Percentiles rank a stretch among this genome's conserved stretches.
These are phyloP conservation scores for Aspergillus kassunensis DNA, from an alignment of 495 filamentous ascomycete genomes.

Conservation along the genomic window DNA sequence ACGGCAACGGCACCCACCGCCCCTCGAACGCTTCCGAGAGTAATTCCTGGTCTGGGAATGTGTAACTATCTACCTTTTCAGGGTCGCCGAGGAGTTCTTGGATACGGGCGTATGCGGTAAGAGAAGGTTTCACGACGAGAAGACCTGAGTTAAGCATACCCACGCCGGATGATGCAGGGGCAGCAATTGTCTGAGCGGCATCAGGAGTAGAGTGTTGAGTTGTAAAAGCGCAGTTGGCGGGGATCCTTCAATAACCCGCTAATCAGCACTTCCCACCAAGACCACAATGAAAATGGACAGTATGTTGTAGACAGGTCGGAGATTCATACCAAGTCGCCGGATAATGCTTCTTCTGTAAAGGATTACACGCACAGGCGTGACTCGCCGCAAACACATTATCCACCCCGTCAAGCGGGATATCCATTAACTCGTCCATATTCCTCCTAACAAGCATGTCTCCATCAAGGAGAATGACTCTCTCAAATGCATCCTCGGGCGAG, in stretches of 20 bases:
- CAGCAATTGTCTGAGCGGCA: constrained; percentile 52
- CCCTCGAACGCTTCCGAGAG: constrained; percentile 61
- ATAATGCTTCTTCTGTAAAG: constrained; percentile 69
- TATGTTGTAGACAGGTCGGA: no score
- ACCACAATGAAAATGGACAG: no score
- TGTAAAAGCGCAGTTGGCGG: constrained; percentile 72
- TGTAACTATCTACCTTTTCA: constrained; percentile 45
- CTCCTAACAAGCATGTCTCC: constrained; percentile 73
- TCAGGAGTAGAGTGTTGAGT: constrained; percentile 58
- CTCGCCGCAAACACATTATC: constrained; percentile 64
- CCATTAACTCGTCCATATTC: constrained; percentile 89
- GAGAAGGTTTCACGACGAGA: constrained; percentile 64
- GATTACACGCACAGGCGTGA: constrained; percentile 82
- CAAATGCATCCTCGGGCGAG: constrained; percentile 61
- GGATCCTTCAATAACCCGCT: no score
- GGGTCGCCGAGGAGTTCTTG: constrained; percentile 28
- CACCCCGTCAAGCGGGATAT: constrained; percentile 60
- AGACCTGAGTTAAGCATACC: constrained; percentile 72
- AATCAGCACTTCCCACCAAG: no score
- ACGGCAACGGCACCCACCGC: constrained; percentile 70
- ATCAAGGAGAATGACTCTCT: constrained; percentile 74
- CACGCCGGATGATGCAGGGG: constrained; percentile 49
- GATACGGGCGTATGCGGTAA: constrained; percentile 54
- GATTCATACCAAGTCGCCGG: constrained; percentile 59
- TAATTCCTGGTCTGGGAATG: constrained; percentile 74